Evolutionary conservation across 2,329 filamentous ascomycete genomes (phyloP), one percentile per base, ranked within the genome.

Genomic region (Cladosporium velox): DNA sequence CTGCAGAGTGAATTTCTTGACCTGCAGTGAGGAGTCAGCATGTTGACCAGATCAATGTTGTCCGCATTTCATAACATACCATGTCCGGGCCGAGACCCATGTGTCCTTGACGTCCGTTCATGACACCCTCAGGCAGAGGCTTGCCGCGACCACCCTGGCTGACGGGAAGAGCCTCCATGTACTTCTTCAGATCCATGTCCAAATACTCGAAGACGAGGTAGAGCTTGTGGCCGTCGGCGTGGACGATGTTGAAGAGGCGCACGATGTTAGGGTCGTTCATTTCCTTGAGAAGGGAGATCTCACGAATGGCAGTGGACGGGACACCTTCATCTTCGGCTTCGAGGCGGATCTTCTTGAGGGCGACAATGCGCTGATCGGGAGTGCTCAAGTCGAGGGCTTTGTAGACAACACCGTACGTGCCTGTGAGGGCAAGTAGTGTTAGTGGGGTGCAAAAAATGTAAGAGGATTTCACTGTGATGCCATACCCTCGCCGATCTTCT

Each of bases 291-390:
- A 97, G 86, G 30, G 92, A 96, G 75, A 97, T 97, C 79, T 97
- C 93, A 74, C 93, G 92, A 75, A 97, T 97, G 71, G 93, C 93
- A 3, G 93, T 97, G 75, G 90, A 93, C 2, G 93, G 93, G 21
- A 96, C 92, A 72, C 93, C 93, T 78, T 97, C 93, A 82, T 97
- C 93, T 82, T 97, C 93, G 69, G 93, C 92, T 77, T 97, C 93
- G 73, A 97, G 90, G 70, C 93, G 91, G 75, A 97, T 97, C 84
- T 97, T 97, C 85, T 97, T 97, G 72, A 97, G 84, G 26, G 93
- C 93, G 70, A 97, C 93, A 73, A 97, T 95, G 73, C 91, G 90
- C 57, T 82, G 79, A 75, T 91, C 91, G 71, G 86, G 85, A 75
- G 93, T 90, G 71, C 87, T 87, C 67, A 97, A 89, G 79, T 97